Percentiles rank a stretch among this genome's conserved stretches.
Conservation (phyloP, 2,329 filamentous ascomycete genomes). For the Penicillium sp. region DNA sequence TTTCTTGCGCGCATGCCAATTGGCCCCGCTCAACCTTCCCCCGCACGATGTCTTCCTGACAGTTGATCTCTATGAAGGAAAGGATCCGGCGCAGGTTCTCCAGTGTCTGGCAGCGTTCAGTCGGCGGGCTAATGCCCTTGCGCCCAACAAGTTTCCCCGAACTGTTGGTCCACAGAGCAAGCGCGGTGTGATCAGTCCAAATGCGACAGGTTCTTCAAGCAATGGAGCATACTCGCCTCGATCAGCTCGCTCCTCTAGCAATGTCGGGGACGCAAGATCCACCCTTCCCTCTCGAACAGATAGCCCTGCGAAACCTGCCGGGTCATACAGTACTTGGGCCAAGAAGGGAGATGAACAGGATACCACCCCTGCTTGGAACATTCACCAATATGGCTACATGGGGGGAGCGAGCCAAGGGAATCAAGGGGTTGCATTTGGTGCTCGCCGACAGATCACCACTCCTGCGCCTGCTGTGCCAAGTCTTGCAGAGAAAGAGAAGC, state of each 20-base stretch:
- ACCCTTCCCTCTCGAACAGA: constrained; percentile 47
- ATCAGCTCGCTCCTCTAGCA: constrained; percentile 51
- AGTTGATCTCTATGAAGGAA: constrained; percentile 91
- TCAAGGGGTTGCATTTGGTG: constrained; percentile 88
- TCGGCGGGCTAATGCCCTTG: constrained; percentile 71
- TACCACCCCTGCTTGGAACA: constrained; percentile 94
- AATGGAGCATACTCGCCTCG: constrained; percentile 40
- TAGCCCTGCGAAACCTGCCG: constrained; percentile 61
- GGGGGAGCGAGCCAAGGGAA: constrained; percentile 95
- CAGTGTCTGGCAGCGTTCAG: constrained; percentile 93
- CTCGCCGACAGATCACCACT: constrained; percentile 85
- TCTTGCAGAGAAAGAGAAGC: constrained; percentile 78
- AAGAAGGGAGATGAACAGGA: constrained; percentile 74
- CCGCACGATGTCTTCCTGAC: constrained; percentile 96
- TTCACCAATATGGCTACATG: constrained; percentile 97
- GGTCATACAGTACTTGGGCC: constrained; percentile 80
- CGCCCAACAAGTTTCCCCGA: constrained; percentile 70
- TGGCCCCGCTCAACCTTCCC: constrained; percentile 78
- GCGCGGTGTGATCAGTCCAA: constrained; percentile 60
- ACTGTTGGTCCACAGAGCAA: constrained; percentile 71
- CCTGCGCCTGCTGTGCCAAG: constrained; percentile 75
- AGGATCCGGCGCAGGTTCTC: constrained; percentile 92
- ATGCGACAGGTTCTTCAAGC: constrained; percentile 60
- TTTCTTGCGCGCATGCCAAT: constrained; percentile 85
- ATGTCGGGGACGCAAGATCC: constrained; percentile 47